phyloP scores from a whole-genome alignment of 495 filamentous ascomycete species.

The Penicillium cataractarum region DNA sequence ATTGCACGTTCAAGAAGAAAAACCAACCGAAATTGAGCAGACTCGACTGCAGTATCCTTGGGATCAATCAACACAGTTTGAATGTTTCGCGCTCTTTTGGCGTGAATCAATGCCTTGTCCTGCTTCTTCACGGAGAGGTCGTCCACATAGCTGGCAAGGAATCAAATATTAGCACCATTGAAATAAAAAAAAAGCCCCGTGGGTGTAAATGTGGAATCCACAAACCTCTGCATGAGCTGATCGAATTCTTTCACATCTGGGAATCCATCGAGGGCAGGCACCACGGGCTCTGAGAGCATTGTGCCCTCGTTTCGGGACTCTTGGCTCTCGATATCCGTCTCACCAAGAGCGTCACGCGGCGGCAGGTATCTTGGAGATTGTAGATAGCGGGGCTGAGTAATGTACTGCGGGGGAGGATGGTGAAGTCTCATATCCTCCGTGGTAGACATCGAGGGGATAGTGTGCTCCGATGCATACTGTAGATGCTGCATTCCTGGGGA shows the following conservation, averaged over 20 bases:
- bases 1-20: background rate
- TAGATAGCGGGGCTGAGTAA: conserved; percentile 41
- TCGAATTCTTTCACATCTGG: conserved; percentile 58
- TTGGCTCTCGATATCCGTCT: conserved; percentile 50
- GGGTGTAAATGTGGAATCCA: background rate
- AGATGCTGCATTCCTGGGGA: conserved; percentile 36
- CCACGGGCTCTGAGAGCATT: conserved; percentile 49
- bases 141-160: conserved; percentile 45
- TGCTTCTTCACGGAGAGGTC: conserved; percentile 60
- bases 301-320: conserved; percentile 47
- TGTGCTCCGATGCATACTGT: conserved; percentile 40
- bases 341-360: conserved; percentile 37
- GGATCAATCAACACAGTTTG: conserved; percentile 56
- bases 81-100: conserved; percentile 58
- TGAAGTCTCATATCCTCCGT: conserved; percentile 38
- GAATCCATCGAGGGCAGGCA: conserved; percentile 53
- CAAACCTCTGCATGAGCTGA: conserved; percentile 56
- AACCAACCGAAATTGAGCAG: conserved; percentile 57
- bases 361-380: conserved; percentile 42
- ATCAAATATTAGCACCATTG: background rate
- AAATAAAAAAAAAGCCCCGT: background rate
- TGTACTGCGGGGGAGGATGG: conserved; percentile 38
- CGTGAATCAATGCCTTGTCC: conserved; percentile 62
- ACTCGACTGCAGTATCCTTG: conserved; percentile 61
- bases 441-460: conserved; percentile 37